Conservation (phyloP, 768 basidiomycete species). For the Stropharia rugosoannulata region DNA sequence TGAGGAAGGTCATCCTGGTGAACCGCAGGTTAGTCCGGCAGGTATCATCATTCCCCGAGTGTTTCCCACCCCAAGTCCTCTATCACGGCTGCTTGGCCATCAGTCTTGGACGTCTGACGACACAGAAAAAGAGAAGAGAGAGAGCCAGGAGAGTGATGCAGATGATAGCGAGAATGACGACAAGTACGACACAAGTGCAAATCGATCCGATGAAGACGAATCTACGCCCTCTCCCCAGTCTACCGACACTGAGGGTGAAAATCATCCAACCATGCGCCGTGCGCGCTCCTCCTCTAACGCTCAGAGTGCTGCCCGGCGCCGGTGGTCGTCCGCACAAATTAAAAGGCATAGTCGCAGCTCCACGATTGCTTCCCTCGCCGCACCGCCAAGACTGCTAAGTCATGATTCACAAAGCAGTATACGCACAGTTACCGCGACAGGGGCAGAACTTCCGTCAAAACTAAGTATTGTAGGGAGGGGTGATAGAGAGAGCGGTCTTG, state of each 20-base stretch:
- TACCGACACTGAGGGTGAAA: slow-evolving; percentile 54
- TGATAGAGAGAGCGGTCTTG: slow-evolving; percentile 1
- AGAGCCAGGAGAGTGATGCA: slow-evolving; percentile 31
- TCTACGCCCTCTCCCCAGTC: slow-evolving; percentile 68
- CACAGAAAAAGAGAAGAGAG: background rate
- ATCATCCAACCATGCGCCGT: slow-evolving; percentile 18
- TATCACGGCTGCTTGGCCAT: slow-evolving; percentile 56
- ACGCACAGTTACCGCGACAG: slow-evolving; percentile 60
- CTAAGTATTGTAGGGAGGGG: slow-evolving; percentile 20
- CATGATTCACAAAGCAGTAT: slow-evolving; percentile 67
- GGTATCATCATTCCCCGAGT: slow-evolving; percentile 26
- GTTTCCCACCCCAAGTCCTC: slow-evolving; percentile 58
- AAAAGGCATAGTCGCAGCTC: slow-evolving; percentile 62
- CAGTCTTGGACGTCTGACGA: slow-evolving; percentile 56
- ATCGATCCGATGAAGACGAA: slow-evolving; percentile 24
- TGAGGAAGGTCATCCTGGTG: slow-evolving; percentile 23
- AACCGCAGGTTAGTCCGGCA: slow-evolving; percentile 27
- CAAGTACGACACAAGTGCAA: background rate
- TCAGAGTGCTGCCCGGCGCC: slow-evolving; percentile 26
- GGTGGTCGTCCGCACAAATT: slow-evolving; percentile 24
- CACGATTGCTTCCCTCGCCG: slow-evolving; percentile 62
- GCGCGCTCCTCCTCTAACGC: background rate
- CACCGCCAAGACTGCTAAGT: slow-evolving; percentile 32
- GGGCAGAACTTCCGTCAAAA: background rate
- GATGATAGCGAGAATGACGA: slow-evolving; percentile 30